These are phyloP conservation scores for Neolentinus lepideus DNA, from an alignment of 1,284 basidiomycete species.

Conservation along the genomic window DNA sequence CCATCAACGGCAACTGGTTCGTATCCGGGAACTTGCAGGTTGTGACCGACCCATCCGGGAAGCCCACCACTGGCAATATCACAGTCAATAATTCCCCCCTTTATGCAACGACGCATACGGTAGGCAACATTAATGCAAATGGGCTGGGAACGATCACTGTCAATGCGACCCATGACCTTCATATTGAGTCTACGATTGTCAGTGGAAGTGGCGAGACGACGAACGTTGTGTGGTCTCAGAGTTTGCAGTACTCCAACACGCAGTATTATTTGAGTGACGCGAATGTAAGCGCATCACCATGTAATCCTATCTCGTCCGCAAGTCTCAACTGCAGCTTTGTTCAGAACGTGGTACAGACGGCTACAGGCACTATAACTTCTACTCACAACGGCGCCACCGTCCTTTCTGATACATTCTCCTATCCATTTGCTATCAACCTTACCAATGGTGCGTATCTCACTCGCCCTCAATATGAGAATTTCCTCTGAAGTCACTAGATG, in stretches of 20 bases:
- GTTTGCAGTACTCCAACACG: constrained; percentile 43
- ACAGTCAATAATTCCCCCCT: constrained; percentile 46
- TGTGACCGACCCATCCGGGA: constrained; percentile 51
- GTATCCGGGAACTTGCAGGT: constrained; percentile 69
- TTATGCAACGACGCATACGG: constrained; percentile 45
- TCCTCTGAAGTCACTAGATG: not conserved
- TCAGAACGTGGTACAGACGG: constrained; percentile 56
- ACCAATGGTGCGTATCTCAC: constrained; percentile 42
- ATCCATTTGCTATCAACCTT: constrained; percentile 58
- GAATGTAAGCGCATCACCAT: constrained; percentile 41
- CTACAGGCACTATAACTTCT: constrained; percentile 47
- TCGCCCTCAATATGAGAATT: constrained; percentile 15
- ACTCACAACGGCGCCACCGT: constrained; percentile 50
- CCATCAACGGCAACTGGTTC: constrained; percentile 71
- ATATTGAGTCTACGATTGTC: constrained; percentile 49
- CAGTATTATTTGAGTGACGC: constrained; percentile 46
- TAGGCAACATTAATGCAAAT: constrained; percentile 34
- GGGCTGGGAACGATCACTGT: constrained; percentile 49
- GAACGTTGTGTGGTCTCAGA: constrained; percentile 47
- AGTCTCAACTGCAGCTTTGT: constrained; percentile 49
- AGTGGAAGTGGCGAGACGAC: constrained; percentile 48
- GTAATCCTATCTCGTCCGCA: constrained; percentile 51
- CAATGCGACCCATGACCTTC: constrained; percentile 39
- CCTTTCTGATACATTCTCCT: constrained; percentile 55
- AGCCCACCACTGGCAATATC: constrained; percentile 62